Evolutionary conservation across 768 basidiomycete species (phyloP).

Genomic region (Termitomyces sp.): DNA sequence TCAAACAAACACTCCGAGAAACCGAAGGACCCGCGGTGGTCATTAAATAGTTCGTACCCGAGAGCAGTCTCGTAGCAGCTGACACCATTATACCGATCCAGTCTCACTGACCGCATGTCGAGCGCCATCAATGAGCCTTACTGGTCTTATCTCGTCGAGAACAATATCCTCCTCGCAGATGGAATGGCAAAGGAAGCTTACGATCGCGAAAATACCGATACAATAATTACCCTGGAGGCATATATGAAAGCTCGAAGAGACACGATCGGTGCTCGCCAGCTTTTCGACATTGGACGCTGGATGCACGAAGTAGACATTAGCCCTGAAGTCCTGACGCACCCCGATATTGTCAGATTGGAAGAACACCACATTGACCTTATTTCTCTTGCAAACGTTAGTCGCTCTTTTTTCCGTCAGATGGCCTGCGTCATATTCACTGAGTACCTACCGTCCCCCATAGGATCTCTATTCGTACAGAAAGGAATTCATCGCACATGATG

Average conservation of each 20-base stretch:
- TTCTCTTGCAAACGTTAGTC: not conserved
- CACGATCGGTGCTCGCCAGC: conserved; percentile 3
- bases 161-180: conserved; percentile 3
- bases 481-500: not conserved
- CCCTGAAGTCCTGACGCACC: not conserved
- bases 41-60: conserved; percentile 1
- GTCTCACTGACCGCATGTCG: not conserved
- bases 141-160: not conserved
- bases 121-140: not conserved
- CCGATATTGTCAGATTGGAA: conserved; percentile 2
- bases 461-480: not conserved
- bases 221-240: not conserved
- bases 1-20: conserved; percentile 1
- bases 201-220: conserved; percentile 4
- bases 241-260: conserved; percentile 8
- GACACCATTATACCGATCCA: not conserved
- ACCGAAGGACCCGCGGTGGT: not conserved
- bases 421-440: not conserved
- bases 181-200: conserved; percentile 4
- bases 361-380: not conserved
- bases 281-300: conserved; percentile 9
- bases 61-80: not conserved
- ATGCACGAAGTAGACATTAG: conserved; percentile 2
- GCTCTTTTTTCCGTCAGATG: not conserved
- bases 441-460: not conserved